Percentiles rank a stretch among this genome's conserved stretches.
Conservation (phyloP, 2,329 filamentous ascomycete genomes). For the Pestalotiopsis sp. region DNA sequence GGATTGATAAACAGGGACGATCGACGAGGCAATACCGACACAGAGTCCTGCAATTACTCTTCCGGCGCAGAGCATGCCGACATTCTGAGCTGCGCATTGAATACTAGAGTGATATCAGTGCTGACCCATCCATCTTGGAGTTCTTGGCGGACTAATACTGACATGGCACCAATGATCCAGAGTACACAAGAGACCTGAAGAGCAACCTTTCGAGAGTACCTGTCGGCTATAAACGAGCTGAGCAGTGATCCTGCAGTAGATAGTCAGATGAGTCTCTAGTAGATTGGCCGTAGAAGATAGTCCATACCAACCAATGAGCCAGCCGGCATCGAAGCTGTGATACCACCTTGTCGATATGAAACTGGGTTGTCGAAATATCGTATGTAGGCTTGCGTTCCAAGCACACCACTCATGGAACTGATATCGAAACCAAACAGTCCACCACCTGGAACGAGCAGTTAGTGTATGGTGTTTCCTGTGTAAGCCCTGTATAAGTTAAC, state of each 20-base stretch:
- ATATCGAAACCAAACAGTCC: slow-evolving; percentile 80
- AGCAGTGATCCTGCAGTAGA: slow-evolving; percentile 42
- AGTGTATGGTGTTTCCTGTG: not conserved
- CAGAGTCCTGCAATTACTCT: slow-evolving; percentile 72
- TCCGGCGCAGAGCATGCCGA: slow-evolving; percentile 72
- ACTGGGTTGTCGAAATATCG: slow-evolving; percentile 68
- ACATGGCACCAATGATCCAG: slow-evolving; percentile 51
- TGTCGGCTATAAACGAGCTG: slow-evolving; percentile 54
- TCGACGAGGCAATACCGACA: slow-evolving; percentile 73
- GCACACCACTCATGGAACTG: slow-evolving; percentile 69
- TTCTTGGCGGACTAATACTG: slow-evolving; percentile 6
- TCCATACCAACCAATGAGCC: slow-evolving; percentile 64
- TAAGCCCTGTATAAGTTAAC: slow-evolving; percentile 16
- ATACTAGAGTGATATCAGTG: slow-evolving; percentile 37
- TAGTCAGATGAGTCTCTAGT: slow-evolving; percentile 18
- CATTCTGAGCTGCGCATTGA: slow-evolving; percentile 63
- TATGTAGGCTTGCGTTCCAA: slow-evolving; percentile 69
- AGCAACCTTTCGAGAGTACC: slow-evolving; percentile 48
- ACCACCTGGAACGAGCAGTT: slow-evolving; percentile 51
- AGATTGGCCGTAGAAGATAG: no score
- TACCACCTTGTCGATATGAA: slow-evolving; percentile 65
- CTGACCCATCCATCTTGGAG: not conserved
- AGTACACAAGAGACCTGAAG: slow-evolving; percentile 52
- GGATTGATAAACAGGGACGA: slow-evolving; percentile 71
- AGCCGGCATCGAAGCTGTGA: slow-evolving; percentile 74